Percentiles rank a stretch among this genome's conserved stretches.
Evolutionary conservation across 2,329 filamentous ascomycete genomes (phyloP).

Genomic region (Penicillium sclerotiorum): DNA sequence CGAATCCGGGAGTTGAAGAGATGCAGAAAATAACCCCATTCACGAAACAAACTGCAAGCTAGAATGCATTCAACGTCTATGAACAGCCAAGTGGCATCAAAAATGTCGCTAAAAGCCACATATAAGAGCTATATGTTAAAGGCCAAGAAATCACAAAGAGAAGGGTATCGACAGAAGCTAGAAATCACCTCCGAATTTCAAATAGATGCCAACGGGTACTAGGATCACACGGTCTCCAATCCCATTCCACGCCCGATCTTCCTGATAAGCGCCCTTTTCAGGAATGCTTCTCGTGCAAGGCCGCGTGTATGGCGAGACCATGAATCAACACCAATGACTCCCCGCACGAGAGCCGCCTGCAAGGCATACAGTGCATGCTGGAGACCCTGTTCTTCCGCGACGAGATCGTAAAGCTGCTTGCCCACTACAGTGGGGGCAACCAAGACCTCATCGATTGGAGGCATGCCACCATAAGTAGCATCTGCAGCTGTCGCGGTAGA

Average conservation of each 20-base stretch:
- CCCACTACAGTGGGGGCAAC: slow-evolving; percentile 93
- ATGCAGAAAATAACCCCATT: too few relatives aligned
- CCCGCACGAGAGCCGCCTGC: slow-evolving; percentile 48
- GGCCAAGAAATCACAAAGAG: background rate
- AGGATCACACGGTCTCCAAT: slow-evolving; percentile 25
- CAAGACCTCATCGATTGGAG: slow-evolving; percentile 84
- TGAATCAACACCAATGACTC: slow-evolving; percentile 48
- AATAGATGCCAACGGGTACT: background rate
- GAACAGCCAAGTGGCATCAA: too few relatives aligned
- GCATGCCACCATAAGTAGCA: slow-evolving; percentile 51
- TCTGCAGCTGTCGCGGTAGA: slow-evolving; percentile 35
- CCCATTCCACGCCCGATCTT: slow-evolving; percentile 53
- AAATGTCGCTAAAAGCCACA: too few relatives aligned
- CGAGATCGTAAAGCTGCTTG: slow-evolving; percentile 85
- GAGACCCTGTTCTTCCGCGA: slow-evolving; percentile 84
- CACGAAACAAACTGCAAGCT: too few relatives aligned
- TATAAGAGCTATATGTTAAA: too few relatives aligned
- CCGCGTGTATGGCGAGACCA: slow-evolving; percentile 52
- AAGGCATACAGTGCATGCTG: slow-evolving; percentile 79
- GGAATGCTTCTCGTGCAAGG: slow-evolving; percentile 51
- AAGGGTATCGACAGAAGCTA: background rate
- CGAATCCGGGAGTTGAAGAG: too few relatives aligned
- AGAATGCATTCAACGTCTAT: too few relatives aligned
- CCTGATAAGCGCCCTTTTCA: slow-evolving; percentile 49
- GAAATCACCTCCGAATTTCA: background rate